Base-by-base conservation (phyloP, 2,329 filamentous ascomycete genomes). In the Dichotomopilus funicola region DNA sequence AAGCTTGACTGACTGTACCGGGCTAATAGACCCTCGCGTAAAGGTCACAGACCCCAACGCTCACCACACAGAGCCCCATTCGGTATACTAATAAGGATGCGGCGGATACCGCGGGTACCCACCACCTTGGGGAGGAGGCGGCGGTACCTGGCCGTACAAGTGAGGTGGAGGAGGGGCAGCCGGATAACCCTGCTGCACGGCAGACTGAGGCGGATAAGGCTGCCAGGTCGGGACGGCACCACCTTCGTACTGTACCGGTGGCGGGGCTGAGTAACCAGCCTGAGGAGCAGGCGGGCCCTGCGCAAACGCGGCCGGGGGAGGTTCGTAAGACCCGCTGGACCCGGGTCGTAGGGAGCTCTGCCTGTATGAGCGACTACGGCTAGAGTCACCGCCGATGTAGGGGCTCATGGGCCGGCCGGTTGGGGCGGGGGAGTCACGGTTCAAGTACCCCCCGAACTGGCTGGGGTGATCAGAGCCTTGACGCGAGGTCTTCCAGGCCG, bases 321-420 rank as follows among this genome's bases (percentile, higher is more conserved):
- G 72, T 54, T 77, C 75, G 40, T 74, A 74, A 3, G 70, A 71
- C 35, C 72, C 72, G 34, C 70, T 72, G 5, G 73, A 74, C 5
- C 76, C 78, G 3, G 78, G 75, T 10, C 79, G 73, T 52, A 80
- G 69, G 4, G 78, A 76, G 1, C 77, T 79, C 64, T 76, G 79
- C 54, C 78, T 73, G 66, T 81, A 81, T 1, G 72, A 72, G 36
- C 47, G 72, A 36, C 68, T 67, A 31, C 63, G 64, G 33, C 64
- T 62, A 12, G 67, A 67, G 13, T 72, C 72, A n/a, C 41, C 55
- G 27, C 50, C 55, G 10, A 55, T 38, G 55, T 76, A 81, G 0
- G 79, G 78, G 61, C 78, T 79, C 9, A 72, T 62, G 2, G 77
- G 75, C 40, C 78, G 70, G 27, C 65, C 69, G 10, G 50, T 54